phyloP scores from a whole-genome alignment of 371 early-diverging fungal genomes.

The Apophysomyces trapeziformis region DNA sequence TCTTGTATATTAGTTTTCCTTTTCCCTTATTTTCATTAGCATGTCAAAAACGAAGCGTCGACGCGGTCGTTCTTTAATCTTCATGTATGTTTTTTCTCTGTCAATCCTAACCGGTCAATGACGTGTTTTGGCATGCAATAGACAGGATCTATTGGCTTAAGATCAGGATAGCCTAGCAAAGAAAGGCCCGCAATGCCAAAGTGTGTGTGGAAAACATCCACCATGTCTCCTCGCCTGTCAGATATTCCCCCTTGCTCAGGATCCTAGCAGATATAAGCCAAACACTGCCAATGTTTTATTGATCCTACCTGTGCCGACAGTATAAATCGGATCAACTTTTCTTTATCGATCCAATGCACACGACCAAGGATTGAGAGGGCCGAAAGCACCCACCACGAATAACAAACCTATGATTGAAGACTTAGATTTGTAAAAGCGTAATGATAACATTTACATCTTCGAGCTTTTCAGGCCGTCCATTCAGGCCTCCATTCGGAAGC shows the following conservation, averaged over 20 bases:
- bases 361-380: slow-evolving; percentile 85
- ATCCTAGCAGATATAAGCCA: slow-evolving; percentile 53
- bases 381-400: slow-evolving; percentile 99
- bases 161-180: slow-evolving; percentile 78
- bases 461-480: slow-evolving; percentile 97
- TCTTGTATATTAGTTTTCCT: not conserved
- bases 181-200: slow-evolving; percentile 95
- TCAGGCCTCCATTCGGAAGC: slow-evolving; percentile 92
- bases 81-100: slow-evolving; percentile 22
- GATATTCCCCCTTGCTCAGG: slow-evolving; percentile 93
- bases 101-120: slow-evolving; percentile 65
- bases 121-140: slow-evolving; percentile 91
- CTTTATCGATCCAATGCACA: slow-evolving; percentile 86
- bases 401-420: slow-evolving; percentile 74
- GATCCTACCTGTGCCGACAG: slow-evolving; percentile 75
- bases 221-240: slow-evolving; percentile 92
- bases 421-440: not conserved
- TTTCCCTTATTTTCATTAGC: slow-evolving; percentile 12
- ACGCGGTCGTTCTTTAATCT: not conserved
- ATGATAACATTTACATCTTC: slow-evolving; percentile 75
- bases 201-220: slow-evolving; percentile 97
- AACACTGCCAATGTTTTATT: not conserved
- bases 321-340: slow-evolving; percentile 82
- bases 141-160: slow-evolving; percentile 83
- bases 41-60: not conserved